phyloP scores from a whole-genome alignment of 345 rosid species.

The Sisymbrium altissimum region DNA sequence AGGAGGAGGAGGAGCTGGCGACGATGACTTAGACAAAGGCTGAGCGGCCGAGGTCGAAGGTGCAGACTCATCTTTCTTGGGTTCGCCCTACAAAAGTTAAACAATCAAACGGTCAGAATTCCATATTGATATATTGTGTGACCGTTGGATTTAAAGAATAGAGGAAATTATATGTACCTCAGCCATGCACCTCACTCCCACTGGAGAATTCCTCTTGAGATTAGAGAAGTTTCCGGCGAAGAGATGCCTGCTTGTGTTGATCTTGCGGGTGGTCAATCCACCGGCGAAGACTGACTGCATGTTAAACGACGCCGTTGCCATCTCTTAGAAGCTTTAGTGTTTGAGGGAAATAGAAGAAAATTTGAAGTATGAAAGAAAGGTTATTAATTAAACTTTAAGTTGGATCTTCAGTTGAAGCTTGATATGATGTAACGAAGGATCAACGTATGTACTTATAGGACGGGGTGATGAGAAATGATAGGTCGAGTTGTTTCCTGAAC shows the following conservation, averaged over 20 bases:
- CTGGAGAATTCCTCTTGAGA: conserved; percentile 24
- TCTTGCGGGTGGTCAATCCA: conserved; percentile 22
- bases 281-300: conserved; percentile 46
- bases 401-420: neutral
- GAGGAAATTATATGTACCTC: conserved; percentile 30
- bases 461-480: conserved; percentile 6
- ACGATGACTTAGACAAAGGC: conserved; percentile 24
- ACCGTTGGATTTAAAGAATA: neutral
- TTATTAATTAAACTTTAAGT: neutral
- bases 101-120: neutral
- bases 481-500: conserved; percentile 22
- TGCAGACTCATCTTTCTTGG: conserved; percentile 21
- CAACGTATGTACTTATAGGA: conserved; percentile 29
- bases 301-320: conserved; percentile 39
- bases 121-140: neutral
- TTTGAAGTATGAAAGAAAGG: neutral
- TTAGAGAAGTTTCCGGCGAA: conserved; percentile 18
- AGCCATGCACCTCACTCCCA: conserved; percentile 44
- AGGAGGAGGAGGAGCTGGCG: conserved; percentile 23
- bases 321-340: conserved; percentile 7
- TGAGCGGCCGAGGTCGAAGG: conserved; percentile 28
- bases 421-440: neutral
- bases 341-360: neutral
- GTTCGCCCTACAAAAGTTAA: conserved; percentile 23
- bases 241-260: conserved; percentile 20